Evolutionary conservation across 2,329 filamentous ascomycete species (phyloP), one percentile per base, ranked within the genome.

Genomic region (Ceratocystis colombiana): DNA sequence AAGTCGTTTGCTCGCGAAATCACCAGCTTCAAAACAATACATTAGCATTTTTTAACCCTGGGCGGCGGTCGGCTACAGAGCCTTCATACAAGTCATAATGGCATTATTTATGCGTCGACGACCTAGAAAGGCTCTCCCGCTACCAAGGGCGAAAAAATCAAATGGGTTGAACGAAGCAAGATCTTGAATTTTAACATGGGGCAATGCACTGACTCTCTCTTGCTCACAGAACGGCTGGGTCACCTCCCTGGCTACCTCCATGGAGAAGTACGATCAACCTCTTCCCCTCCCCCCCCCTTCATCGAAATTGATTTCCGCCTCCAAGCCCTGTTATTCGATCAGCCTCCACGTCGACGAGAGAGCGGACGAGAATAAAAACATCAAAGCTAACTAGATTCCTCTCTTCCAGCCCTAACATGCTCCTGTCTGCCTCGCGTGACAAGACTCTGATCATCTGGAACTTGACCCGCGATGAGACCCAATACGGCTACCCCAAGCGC

Each of bases 361-460:
- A 28, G 20, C 10, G 10, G 12, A 33, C 5, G 15, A n/a, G 15
- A 37, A 37, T n/a, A 53, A 53, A 46, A 62, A 64, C 55, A 63
- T 25, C 10, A 64, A 53, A 53, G 53, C 66, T 68, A 68, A 68
- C 66, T 61, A 59, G 50, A 64, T 63, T 53, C 41, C 44, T 28
- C 67, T 71, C 67, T 62, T 68, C 69, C 73, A 85, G 90, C 89
- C 94, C 94, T 77, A 97, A 99, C 86, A 97, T 99, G 93, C 92
- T 99, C 79, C 87, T 99, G 76, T 99, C 94, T 73, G 93, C 84
- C 76, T 90, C 86, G 78, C 91, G 94, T 82, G 94, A 99, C 86
- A 96, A 97, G 89, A 90, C 89, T 73, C 84, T 99, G 79, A 99
- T 99, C 84, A 96, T 99, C 87, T 99, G 94, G 94, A 96, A 96